phyloP scores from a whole-genome alignment of 2,329 filamentous ascomycete genomes.

The Ceratocystis variospora region DNA sequence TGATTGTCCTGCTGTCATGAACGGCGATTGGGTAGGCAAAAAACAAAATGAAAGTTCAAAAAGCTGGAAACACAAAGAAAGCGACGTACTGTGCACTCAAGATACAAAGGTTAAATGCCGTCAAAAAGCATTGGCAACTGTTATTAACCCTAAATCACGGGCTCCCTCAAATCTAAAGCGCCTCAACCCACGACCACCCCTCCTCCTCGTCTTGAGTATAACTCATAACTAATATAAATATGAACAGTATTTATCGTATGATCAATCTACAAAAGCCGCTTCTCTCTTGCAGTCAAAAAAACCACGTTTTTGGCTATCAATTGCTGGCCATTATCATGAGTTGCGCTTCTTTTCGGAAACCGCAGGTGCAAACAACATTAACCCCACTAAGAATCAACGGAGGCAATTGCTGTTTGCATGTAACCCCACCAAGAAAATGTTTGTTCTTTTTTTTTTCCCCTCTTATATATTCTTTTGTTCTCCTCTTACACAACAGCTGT shows the following conservation, averaged over 20 bases:
- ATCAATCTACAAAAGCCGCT: not conserved
- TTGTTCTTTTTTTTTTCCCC: not conserved
- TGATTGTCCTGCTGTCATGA: conserved; percentile 13
- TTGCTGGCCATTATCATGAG: not conserved
- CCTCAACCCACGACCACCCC: not conserved
- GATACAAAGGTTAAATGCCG: not conserved
- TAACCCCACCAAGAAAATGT: conserved; percentile 10
- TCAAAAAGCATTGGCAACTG: not conserved
- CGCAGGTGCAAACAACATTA: not conserved
- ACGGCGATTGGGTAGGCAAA: conserved; percentile 16
- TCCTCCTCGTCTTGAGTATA: too few species aligned
- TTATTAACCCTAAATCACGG: not conserved
- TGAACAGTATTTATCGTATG: not conserved
- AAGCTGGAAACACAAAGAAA: not conserved
- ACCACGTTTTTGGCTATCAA: not conserved
- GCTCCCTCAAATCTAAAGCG: not conserved
- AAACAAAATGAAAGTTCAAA: conserved; percentile 19
- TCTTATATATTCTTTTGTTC: not conserved
- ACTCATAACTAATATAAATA: too few species aligned
- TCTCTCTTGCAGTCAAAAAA: not conserved
- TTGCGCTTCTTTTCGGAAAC: not conserved
- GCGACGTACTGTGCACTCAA: not conserved
- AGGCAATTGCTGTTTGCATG: not conserved
- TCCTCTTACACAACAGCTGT: not conserved
- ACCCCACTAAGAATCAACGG: conserved; percentile 7